phyloP scores from a whole-genome alignment of 1,139 yeast species.

The Meyerozyma athensensis region DNA sequence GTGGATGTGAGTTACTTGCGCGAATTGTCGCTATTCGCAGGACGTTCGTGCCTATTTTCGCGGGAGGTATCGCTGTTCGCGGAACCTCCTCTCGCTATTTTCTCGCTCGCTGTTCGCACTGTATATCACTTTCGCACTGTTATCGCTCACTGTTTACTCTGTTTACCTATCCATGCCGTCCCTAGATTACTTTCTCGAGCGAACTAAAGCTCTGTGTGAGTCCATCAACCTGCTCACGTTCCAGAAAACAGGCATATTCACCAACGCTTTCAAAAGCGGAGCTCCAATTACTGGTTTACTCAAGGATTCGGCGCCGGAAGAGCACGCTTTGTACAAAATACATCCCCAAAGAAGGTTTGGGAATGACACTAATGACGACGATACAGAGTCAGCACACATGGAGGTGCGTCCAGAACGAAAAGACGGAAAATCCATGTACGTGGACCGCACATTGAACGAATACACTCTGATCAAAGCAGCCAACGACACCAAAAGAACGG shows the following conservation, averaged over 20 bases:
- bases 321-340: conserved; percentile 11
- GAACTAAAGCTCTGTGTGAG: conserved; percentile 19
- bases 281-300: conserved; percentile 11
- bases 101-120: too few species aligned
- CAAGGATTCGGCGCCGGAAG: conserved; percentile 11
- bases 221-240: conserved; percentile 7
- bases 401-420: conserved; percentile 28
- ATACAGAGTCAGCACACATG: conserved; percentile 7
- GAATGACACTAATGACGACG: conserved; percentile 2
- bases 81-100: too few species aligned
- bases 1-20: too few species aligned
- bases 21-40: too few species aligned
- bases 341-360: background rate
- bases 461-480: conserved; percentile 11
- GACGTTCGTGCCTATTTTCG: too few species aligned
- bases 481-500: conserved; percentile 13
- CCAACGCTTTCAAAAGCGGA: conserved; percentile 12
- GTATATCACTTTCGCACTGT: too few species aligned
- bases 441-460: conserved; percentile 20
- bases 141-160: conserved; percentile 5
- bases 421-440: conserved; percentile 33
- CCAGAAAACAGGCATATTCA: conserved; percentile 11
- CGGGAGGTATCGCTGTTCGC: too few species aligned
- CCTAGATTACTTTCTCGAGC: conserved; percentile 20
- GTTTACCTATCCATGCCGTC: conserved; percentile 19